Evolutionary conservation across 2,329 filamentous ascomycete species (phyloP).

Genomic region (Cordyceps pruinosa): DNA sequence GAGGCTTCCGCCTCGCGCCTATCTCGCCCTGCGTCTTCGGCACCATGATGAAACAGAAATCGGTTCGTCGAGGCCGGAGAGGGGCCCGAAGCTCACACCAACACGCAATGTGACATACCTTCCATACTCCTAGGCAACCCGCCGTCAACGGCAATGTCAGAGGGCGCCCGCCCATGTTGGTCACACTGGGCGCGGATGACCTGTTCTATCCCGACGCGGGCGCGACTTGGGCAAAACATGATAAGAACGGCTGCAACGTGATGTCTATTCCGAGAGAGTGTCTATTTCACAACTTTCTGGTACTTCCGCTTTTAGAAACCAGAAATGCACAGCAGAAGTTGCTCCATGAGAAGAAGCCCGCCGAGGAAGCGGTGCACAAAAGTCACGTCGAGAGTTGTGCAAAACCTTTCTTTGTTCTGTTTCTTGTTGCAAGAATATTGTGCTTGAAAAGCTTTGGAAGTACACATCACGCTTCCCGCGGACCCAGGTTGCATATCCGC

Average conservation of each 20-base stretch:
- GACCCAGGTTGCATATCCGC: too few species aligned
- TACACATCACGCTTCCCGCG: too few species aligned
- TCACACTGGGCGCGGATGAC: neutral
- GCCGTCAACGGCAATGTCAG: neutral
- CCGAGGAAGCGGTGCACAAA: too few species aligned
- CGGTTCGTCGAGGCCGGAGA: conserved; percentile 16
- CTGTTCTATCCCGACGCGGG: neutral
- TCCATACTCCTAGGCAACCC: neutral
- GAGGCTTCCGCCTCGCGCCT: conserved; percentile 18
- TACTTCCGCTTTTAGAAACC: conserved; percentile 20
- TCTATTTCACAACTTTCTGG: neutral
- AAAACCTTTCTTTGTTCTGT: too few species aligned
- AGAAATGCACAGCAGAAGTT: too few species aligned
- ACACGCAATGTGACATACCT: neutral
- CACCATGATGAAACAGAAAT: conserved; percentile 24
- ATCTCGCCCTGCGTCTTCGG: conserved; percentile 26
- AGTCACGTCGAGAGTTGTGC: too few species aligned
- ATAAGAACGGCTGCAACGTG: neutral
- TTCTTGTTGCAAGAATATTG: too few species aligned
- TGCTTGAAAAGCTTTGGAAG: too few species aligned
- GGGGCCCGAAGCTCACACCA: conserved; percentile 15
- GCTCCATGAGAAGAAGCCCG: too few species aligned
- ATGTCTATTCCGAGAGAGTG: neutral
- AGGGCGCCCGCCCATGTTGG: neutral
- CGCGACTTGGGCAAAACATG: neutral